Evolutionary conservation across 768 basidiomycete genomes (phyloP).

Genomic region (Lentinula guzmanii): DNA sequence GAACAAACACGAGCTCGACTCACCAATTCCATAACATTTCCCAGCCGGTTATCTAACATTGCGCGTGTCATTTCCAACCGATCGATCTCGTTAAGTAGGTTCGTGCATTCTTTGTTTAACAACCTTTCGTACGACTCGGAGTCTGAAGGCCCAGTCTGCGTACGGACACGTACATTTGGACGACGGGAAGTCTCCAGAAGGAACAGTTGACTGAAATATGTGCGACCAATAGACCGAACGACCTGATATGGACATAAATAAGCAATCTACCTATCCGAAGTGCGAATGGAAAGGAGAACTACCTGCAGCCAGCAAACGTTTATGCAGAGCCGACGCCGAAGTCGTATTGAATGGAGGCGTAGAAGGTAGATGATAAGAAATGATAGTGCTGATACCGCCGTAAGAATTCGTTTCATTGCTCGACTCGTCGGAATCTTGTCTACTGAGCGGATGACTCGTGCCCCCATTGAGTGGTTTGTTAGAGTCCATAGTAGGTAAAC

Average conservation of each 20-base stretch:
- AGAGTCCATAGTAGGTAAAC: neutral
- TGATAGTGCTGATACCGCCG: constrained; percentile 21
- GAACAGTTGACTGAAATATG: constrained; percentile 15
- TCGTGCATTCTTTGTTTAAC: constrained; percentile 39
- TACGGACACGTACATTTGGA: neutral
- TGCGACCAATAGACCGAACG: constrained; percentile 31
- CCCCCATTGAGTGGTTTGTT: neutral
- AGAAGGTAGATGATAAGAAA: constrained; percentile 28
- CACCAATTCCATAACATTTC: constrained; percentile 43
- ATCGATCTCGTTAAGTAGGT: constrained; percentile 42
- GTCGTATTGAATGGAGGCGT: constrained; percentile 14
- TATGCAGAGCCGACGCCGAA: constrained; percentile 19
- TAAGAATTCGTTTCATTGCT: neutral
- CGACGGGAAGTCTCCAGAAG: constrained; percentile 16
- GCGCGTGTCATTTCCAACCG: constrained; percentile 34
- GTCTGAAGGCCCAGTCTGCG: neutral
- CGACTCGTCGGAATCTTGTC: neutral
- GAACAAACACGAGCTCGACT: neutral
- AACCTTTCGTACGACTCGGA: constrained; percentile 13
- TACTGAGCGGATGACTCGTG: neutral
- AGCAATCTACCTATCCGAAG: neutral
- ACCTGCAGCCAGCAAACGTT: constrained; percentile 23
- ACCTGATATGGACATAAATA: neutral
- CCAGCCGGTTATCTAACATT: constrained; percentile 39
- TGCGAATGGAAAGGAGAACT: neutral